Evolutionary conservation across 2,329 filamentous ascomycete species (phyloP), one percentile per base, ranked within the genome.

Genomic region (Bertia moriformis): DNA sequence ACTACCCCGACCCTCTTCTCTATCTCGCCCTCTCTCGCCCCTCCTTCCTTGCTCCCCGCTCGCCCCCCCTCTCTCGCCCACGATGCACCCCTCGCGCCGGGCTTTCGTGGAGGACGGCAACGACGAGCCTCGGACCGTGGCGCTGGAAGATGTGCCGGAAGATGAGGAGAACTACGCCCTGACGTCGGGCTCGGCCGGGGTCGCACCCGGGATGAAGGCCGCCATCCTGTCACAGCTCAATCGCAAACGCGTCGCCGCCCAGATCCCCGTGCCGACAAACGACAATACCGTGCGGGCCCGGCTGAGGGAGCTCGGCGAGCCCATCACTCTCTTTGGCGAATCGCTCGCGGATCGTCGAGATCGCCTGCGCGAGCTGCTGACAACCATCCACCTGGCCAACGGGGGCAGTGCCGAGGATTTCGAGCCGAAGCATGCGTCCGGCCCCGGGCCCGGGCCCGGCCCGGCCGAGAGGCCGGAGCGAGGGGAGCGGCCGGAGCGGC

Each of bases 51-150:
- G 15, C 12, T 4, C 18, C 14, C 18, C n/a, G 38, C 30, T 14
- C 38, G n/a, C 19, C 50, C 60, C 65, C 51, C 46, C n/a, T n/a
- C n/a, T n/a, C n/a, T n/a, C n/a, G n/a, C n/a, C n/a, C n/a, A 76
- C 71, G 64, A 77, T 93, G 65, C 89, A 95, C 66, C 89, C 89
- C 42, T 78, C 89, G 57, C 76, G 91, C 47, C 82, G 89, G 61
- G 89, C 89, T 32, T 95, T 93, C 60, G 87, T 96, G 46, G 89
- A 96, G 68, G 89, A 95, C 54, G n/a, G n/a, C n/a, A 78, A 66
- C 33, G 67, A 74, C 29, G 30, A 33, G 40, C 24, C 18, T 19
- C 40, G 43, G 38, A 43, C 22, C 18, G 27, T 36, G 41, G 53
- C 14, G 13, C 3, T 18, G 13, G 29, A 27, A 32, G 42, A 76